Evolutionary conservation across 805 yeast species (phyloP).

Genomic region (Metschnikowia peoriensis): DNA sequence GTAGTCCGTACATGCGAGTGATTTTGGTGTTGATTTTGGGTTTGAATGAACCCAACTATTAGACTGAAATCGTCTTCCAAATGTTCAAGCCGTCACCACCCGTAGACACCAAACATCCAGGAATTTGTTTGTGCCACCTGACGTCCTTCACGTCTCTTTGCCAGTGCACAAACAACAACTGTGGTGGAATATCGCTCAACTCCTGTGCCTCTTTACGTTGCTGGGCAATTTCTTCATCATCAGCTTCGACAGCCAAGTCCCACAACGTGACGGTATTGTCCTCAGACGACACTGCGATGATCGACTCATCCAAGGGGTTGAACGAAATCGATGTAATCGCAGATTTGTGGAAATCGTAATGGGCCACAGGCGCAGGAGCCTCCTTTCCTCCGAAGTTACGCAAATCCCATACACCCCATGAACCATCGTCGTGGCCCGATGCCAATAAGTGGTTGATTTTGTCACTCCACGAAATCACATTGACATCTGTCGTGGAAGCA

Average conservation of each 20-base stretch:
- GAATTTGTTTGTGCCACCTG: conserved; percentile 96
- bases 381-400: conserved; percentile 63
- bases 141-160: conserved; percentile 97
- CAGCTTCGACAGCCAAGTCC: conserved; percentile 99
- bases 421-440: conserved; percentile 95
- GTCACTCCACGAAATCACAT: conserved; percentile 93
- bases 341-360: conserved; percentile 91
- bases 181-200: conserved; percentile 89
- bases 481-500: conserved; percentile 82
- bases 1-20: neutral
- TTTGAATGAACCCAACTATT: conserved; percentile 12
- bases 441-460: conserved; percentile 86
- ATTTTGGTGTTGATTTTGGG: too few relatives aligned
- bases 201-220: conserved; percentile 79
- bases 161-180: conserved; percentile 95
- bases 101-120: conserved; percentile 91
- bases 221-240: conserved; percentile 87
- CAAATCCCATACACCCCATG: conserved; percentile 98
- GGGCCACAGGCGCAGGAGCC: conserved; percentile 80
- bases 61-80: conserved; percentile 97
- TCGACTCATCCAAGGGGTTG: conserved; percentile 94
- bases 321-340: conserved; percentile 91
- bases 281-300: conserved; percentile 92
- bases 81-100: conserved; percentile 93
- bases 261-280: conserved; percentile 96